Base-by-base conservation (phyloP, 2,329 filamentous ascomycete genomes). In the Coniella lustricola region DNA sequence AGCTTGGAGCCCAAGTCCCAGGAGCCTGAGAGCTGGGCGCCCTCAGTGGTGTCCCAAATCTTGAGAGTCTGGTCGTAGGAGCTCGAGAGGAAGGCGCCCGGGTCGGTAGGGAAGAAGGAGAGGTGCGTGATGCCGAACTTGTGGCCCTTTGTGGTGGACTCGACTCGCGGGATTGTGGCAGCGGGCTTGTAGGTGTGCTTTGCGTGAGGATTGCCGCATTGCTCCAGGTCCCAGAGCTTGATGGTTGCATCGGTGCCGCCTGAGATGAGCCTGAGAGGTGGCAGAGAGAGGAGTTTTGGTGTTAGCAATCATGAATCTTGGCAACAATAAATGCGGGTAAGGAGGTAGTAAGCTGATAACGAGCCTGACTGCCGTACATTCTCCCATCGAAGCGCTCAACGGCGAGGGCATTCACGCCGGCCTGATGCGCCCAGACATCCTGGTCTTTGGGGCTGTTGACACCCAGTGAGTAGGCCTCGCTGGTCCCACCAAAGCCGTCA, bases 211-310 rank as follows among this genome's bases (percentile, higher is more conserved):
- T 71, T 71, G 12, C 62, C 63, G 56, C 72, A 70, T 43, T 76
- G 69, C 59, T 95, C 86, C 7, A 96, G 76, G 66, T 96, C 84
- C 90, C 90, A 96, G 39, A 96, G 69, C 56, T 83, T 86, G 60
- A 96, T 81, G 1, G 85, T 86, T 9, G 86, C 87, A 61, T 95
- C 89, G 4, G 87, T 84, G 25, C 90, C 90, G 3, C 88, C 91
- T 0, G 90, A 95, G 2, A 95, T 67, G 54, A 96, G 75, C 56
- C 87, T 85, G 58, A 13, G 9, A 44, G 61, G 52, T 62, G 51
- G 29, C 29, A 42, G 49, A 29, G 41, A 18, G 3, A 34, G 52
- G 14, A 53, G 43, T 25, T 8, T 14, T 33, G n/a, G 38, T 29
- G 29, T 31, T 36, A 34, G 41, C 8, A 37, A 22, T 4, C n/a